Evolutionary conservation across 495 filamentous ascomycete genomes (phyloP), one percentile per base, ranked within the genome.

Genomic region (Trichoderma parareesei): DNA sequence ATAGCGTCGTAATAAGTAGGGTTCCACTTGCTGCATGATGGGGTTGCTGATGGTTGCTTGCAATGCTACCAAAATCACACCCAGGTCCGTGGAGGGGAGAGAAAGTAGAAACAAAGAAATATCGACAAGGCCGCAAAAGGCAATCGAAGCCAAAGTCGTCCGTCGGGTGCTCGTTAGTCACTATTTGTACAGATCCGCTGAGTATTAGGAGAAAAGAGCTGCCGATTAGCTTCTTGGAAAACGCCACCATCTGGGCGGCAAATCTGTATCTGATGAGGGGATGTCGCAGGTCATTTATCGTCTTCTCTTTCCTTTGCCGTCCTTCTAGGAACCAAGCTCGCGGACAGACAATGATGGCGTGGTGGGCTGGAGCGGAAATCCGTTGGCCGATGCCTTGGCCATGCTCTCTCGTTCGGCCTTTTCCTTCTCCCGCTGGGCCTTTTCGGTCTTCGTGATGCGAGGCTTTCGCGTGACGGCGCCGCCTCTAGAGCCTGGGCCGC

Each of bases 371-470:
- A 63, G 40, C 14, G 61, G 38, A 5, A 48, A 48, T 46, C 41
- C 61, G 13, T 42, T 44, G n/a, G 41, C 33, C 11, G 61, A 44
- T 35, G 41, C 42, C 33, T 63, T 48, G 61, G 69, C 63, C 5
- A 72, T 37, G 69, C 67, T 69, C 65, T 80, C 78, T 41, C 77
- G 71, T 61, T 80, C 78, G 3, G 75, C 78, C 78, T 82, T 79
- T 73, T 83, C 78, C 6, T 74, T 74, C 69, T 91, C 88, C 64
- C 86, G 78, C 69, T 89, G 85, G 57, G 84, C 79, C 74, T 91
- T 92, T 74, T 95, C 87, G 40, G 89, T 86, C 74, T 96, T 97
- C 40, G 87, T 89, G 64, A 89, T 85, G 13, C 93, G 82, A 14
- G 90, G 88, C 68, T 94, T 95, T 65, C 93, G 80, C 38, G 86